Evolutionary conservation across 2,329 filamentous ascomycete genomes (phyloP), one percentile per base, ranked within the genome.

Genomic region (Trichoderma lentiforme): DNA sequence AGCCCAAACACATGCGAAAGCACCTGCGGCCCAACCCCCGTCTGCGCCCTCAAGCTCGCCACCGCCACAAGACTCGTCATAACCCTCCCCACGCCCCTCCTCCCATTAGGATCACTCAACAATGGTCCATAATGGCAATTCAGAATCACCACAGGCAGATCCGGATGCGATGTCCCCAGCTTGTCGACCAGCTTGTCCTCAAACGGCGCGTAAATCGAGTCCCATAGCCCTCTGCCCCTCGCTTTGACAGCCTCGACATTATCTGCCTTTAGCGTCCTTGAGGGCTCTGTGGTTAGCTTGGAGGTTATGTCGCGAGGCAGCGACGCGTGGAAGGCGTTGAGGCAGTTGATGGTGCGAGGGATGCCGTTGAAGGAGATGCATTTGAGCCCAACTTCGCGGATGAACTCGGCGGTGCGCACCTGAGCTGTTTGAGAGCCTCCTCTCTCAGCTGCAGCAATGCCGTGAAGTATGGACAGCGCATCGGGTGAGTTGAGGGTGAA

Each of bases 401-500:
- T 92, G 72, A 93, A 85, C 79, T 93, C 91, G 73, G 91, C 92
- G 39, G 87, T 84, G 30, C 85, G 82, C 3, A 87, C 82, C 6
- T 74, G 70, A 15, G 67, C 73, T 72, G 71, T 58, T 2, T 30
- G 70, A 67, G 71, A 74, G 18, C 58, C 43, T 21, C 58, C 67
- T 26, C 73, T 61, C 73, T 76, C 69, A 7, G 76, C 66, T 4
- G 81, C 76, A 12, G 87, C 86, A 36, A 88, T 81, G 70, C 86
- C 78, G 81, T 90, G 90, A 14, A 95, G 86, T 26, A 87, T 82
- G 4, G 88, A 82, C 75, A 95, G 88, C 3, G 92, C 92, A 71
- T 92, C 91, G 28, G 93, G 93, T 2, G 93, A 94, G 84, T 97
- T 96, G 84, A 96, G 89, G 1, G 93, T 96, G 83, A 95, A 93